These are phyloP conservation scores for Collybiopsis confluens DNA, from an alignment of 768 basidiomycete genomes.

Conservation along the genomic window DNA sequence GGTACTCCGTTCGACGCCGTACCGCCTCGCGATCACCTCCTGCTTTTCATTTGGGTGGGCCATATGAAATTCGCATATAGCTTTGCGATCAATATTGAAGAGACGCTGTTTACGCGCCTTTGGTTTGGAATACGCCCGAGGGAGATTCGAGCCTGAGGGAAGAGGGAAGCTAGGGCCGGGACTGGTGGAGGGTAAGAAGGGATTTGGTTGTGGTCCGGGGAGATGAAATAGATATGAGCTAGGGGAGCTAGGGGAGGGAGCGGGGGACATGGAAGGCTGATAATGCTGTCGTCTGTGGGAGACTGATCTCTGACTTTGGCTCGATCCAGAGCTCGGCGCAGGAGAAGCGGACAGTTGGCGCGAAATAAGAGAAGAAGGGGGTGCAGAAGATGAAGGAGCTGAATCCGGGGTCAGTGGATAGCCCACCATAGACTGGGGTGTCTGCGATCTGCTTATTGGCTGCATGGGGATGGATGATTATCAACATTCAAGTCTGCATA, in stretches of 20 bases:
- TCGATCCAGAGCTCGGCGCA: constrained; percentile 3
- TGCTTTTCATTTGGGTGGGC: constrained; percentile 50
- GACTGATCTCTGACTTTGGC: background rate
- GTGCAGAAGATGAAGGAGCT: constrained; percentile 11
- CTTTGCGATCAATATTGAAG: constrained; percentile 48
- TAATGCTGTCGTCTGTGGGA: background rate
- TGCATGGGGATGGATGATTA: background rate
- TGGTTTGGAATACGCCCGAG: background rate
- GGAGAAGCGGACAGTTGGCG: constrained; percentile 1
- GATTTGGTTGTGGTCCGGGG: background rate
- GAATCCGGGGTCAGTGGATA: constrained; percentile 16
- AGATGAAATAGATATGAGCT: background rate
- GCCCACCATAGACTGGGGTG: background rate
- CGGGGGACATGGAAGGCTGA: background rate
- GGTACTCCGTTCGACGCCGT: constrained; percentile 54
- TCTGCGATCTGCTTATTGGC: constrained; percentile 3
- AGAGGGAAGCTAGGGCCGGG: background rate
- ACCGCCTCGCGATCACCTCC: constrained; percentile 46
- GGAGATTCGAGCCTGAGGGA: background rate
- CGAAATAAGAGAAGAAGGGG: background rate
- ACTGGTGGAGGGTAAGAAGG: background rate
- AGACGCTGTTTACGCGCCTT: constrained; percentile 39
- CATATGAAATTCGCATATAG: constrained; percentile 49
- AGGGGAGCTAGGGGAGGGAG: background rate
- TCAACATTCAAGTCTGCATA: constrained; percentile 8